These are phyloP conservation scores for Clarireedia hainanense DNA, from an alignment of 2,329 filamentous ascomycete species.

Conservation along the genomic window DNA sequence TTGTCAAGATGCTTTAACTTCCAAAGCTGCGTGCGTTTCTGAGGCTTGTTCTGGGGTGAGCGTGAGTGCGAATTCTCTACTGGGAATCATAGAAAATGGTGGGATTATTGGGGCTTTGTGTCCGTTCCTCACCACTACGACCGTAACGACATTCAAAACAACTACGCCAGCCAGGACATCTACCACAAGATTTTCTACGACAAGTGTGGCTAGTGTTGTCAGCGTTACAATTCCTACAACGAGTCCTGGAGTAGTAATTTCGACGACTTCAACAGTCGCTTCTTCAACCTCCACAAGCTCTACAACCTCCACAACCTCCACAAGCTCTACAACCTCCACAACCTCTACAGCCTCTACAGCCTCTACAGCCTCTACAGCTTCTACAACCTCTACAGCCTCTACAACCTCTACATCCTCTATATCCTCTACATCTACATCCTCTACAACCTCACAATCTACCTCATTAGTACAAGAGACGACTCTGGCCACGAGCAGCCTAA, in stretches of 20 bases:
- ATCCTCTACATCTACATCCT: background rate
- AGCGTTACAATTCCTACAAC: conserved; percentile 4
- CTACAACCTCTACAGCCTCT: background rate
- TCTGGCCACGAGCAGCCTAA: background rate
- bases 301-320: background rate
- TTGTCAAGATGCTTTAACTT: conserved; percentile 19
- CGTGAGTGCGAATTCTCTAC: conserved; percentile 20
- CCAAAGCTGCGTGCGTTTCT: conserved; percentile 15
- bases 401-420: background rate
- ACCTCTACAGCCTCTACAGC: background rate
- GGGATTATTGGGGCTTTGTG: conserved; percentile 26
- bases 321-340: background rate
- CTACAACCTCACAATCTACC: background rate
- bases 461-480: no score
- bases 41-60: conserved; percentile 15
- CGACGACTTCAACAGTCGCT: background rate
- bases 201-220: conserved; percentile 2
- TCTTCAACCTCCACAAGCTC: background rate
- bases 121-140: conserved; percentile 12
- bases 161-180: conserved; percentile 3
- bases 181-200: conserved; percentile 4
- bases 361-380: background rate
- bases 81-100: conserved; percentile 27
- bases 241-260: background rate
- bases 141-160: conserved; percentile 2